Evolutionary conservation across 2,329 filamentous ascomycete species (phyloP).

Genomic region (Alternaria sp.): DNA sequence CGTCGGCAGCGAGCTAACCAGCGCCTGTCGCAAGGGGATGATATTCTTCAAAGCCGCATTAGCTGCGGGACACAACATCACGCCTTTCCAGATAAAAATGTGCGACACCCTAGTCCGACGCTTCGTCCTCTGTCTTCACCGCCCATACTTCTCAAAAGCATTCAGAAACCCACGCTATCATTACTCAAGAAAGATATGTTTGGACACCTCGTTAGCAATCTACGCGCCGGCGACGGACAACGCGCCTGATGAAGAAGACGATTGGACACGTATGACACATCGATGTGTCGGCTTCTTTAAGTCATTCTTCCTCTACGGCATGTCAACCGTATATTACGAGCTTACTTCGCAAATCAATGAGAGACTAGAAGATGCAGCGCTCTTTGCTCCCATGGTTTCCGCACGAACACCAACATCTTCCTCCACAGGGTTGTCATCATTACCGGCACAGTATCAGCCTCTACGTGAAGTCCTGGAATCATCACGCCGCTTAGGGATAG

Average conservation of each 20-base stretch:
- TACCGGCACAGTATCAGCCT: slow-evolving; percentile 22
- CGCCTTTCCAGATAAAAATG: slow-evolving; percentile 56
- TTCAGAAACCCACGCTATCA: slow-evolving; percentile 57
- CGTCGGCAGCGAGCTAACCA: slow-evolving; percentile 37
- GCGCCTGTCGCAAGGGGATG: slow-evolving; percentile 29
- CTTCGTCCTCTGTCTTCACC: slow-evolving; percentile 65
- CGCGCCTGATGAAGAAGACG: slow-evolving; percentile 23
- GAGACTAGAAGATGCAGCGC: background rate
- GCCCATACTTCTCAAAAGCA: slow-evolving; percentile 56
- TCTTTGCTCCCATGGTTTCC: background rate
- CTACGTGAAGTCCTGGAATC: slow-evolving; percentile 22
- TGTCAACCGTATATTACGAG: slow-evolving; percentile 35
- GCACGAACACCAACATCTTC: slow-evolving; percentile 7
- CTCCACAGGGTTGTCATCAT: background rate
- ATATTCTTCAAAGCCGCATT: slow-evolving; percentile 26
- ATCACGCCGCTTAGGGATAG: slow-evolving; percentile 14
- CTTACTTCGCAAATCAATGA: slow-evolving; percentile 33
- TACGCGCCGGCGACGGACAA: slow-evolving; percentile 23
- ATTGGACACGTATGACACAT: slow-evolving; percentile 31
- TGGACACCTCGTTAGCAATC: slow-evolving; percentile 50
- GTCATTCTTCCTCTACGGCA: slow-evolving; percentile 31
- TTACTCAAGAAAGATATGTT: slow-evolving; percentile 57
- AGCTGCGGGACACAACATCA: slow-evolving; percentile 12
- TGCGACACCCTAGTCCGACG: slow-evolving; percentile 63
- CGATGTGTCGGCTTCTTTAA: slow-evolving; percentile 37